Evolutionary conservation across 371 early-diverging fungal species (phyloP), one percentile per base, ranked within the genome.

Genomic region (Coemansia sp.): DNA sequence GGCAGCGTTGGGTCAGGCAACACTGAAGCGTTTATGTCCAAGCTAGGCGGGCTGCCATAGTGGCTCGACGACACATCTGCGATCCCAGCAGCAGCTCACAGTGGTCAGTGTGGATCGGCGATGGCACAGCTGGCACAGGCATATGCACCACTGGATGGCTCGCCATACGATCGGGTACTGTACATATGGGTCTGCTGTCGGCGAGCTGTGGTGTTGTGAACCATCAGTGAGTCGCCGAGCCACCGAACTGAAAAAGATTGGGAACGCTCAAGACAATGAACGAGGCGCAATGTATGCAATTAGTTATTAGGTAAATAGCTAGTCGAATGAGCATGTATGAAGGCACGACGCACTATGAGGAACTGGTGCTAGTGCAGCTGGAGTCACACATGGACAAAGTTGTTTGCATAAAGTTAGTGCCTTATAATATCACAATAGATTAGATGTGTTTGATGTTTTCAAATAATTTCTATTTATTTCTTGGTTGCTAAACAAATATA

Each of bases 151-250:
- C 72, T 93, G 8, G 84, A 86, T 5, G 84, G 84, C 21, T 91
- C 92, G 12, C 75, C 86, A n/a, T 90, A 85, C 73, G 91, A 92
- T 51, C 83, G 93, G 51, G 87, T 87, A 0, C 68, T 93, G 8
- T 93, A 93, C 71, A 84, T 92, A 6, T 91, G 90, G 90, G 90
- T 83, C 0, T 93, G 93, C 79, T 91, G 89, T 60, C 83, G 84
- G 23, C 84, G 89, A 26, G 26, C 26, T 26, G 26, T 26, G 26
- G 26, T 26, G 26, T 26, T 26, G 26, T 26, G 5, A 26, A 26
- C 26, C 26, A 26, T 26, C 26, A 26, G 26, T 26, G 26, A 26
- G 26, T 26, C 26, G 26, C 26, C 26, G 26, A 26, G 26, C 26
- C 26, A 26, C 26, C 26, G 26, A 26, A 5, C 26, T 26, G 26